Conservation (phyloP, 805 yeast genomes). For the Allodekkera sacchari region DNA sequence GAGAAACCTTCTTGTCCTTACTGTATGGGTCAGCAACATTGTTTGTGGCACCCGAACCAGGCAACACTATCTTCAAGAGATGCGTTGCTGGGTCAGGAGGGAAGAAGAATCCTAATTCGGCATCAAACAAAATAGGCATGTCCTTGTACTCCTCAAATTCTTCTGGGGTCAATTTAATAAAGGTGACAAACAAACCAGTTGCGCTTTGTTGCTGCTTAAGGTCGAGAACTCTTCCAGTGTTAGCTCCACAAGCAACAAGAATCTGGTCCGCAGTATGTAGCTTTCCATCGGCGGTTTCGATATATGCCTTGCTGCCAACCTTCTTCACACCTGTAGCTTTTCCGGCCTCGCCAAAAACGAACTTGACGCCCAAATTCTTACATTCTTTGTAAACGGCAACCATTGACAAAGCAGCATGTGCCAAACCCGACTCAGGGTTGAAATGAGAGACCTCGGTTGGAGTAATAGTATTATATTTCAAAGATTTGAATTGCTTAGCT, state of each 20-base stretch:
- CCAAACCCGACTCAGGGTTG: constrained; percentile 36
- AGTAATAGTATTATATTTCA: constrained; percentile 9
- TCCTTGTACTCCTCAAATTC: constrained; percentile 24
- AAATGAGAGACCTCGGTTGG: constrained; percentile 13
- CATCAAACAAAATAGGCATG: constrained; percentile 30
- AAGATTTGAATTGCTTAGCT: constrained; percentile 11
- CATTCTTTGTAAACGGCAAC: constrained; percentile 21
- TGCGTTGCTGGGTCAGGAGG: constrained; percentile 30
- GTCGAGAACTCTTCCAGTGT: constrained; percentile 26
- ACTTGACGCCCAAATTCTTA: constrained; percentile 23
- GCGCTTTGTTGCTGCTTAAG: constrained; percentile 27
- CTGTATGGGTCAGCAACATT: constrained; percentile 9
- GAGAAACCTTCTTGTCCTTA: constrained; percentile 13
- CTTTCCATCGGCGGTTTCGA: constrained; percentile 21
- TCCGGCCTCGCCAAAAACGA: constrained; percentile 24
- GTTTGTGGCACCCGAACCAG: constrained; percentile 24
- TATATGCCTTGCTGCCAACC: constrained; percentile 9
- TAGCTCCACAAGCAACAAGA: constrained; percentile 31
- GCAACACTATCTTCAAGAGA: constrained; percentile 30
- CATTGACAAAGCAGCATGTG: constrained; percentile 30
- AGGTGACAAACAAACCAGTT: constrained; percentile 31
- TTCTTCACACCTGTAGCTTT: constrained; percentile 10
- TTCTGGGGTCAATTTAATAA: constrained; percentile 28
- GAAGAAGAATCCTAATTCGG: constrained; percentile 32
- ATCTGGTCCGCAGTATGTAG: constrained; percentile 24